Base-by-base conservation (phyloP, 148 eudicot genomes). In the Cornus controversa region DNA sequence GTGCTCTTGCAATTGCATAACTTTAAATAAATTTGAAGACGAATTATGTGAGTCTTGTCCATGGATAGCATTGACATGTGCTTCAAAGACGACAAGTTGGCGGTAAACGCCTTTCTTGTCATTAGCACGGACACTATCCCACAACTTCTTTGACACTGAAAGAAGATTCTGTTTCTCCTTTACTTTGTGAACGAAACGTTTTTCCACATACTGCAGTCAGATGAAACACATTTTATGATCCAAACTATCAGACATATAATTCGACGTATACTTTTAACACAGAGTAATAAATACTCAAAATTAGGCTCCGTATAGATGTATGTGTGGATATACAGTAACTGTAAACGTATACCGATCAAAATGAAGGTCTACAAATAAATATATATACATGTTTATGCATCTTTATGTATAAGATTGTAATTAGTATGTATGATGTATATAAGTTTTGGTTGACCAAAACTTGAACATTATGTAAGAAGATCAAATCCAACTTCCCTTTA, bases 61-160 rank as follows among this genome's bases (percentile, higher is more conserved):
- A 69, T 80, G 85, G 50, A 81, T 69, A 36, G 87, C 86, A 77
- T 93, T 95, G 37, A 93, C 87, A 81, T 95, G 94, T 78, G 87
- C 96, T 80, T 86, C 91, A 65, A 82, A 89, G 68, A 84, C 79
- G 69, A 91, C 83, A 74, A 95, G 87, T n/a, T 93, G 92, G 75
- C 93, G 94, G 87, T 95, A 95, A 64, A 91, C 92, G 24, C 89
- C 81, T 85, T 90, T 93, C 71, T 84, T 95, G 83, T 95, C 94
- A 75, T 95, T 90, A 75, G 85, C 80, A 75, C 90, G 86, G 23
- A 95, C 92, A 77, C 96, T 85, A 79, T 93, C 97, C 96, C 94
- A 91, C 75, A 95, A 82, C 77, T 93, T 94, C 72, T 93, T 91
- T 24, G 90, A 83, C 71, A 93, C 90, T 65, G 91, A 83, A 73